Percentiles rank a stretch among this genome's conserved stretches.
phyloP scores from a whole-genome alignment of 2,329 filamentous ascomycete species.

The Cercospora zeae-maydis region DNA sequence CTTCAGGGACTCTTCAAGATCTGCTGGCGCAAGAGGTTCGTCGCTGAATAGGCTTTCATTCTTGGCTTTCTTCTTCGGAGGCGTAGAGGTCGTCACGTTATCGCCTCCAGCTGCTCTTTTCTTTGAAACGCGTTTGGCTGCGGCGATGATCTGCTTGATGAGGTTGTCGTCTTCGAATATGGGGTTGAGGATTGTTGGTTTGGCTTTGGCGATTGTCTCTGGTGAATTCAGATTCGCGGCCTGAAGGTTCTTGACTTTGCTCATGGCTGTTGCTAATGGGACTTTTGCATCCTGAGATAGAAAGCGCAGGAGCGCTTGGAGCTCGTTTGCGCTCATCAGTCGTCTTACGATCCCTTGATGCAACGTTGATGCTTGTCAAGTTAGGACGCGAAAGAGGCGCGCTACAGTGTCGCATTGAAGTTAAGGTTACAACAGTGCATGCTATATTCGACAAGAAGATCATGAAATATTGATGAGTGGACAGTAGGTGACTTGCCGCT shows the following conservation, averaged over 20 bases:
- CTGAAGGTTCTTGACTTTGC: constrained; percentile 54
- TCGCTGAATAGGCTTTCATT: constrained; percentile 32
- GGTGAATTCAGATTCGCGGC: constrained; percentile 45
- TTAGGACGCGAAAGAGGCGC: neutral
- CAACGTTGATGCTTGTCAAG: neutral
- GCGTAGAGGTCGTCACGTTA: constrained; percentile 26
- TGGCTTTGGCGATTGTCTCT: constrained; percentile 49
- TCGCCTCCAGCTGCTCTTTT: constrained; percentile 49
- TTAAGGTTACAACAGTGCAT: neutral
- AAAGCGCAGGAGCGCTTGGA: constrained; percentile 51
- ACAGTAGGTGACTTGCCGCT: neutral
- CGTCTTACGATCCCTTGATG: neutral
- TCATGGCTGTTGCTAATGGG: constrained; percentile 53
- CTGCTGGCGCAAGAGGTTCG: constrained; percentile 44
- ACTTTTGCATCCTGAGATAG: constrained; percentile 57
- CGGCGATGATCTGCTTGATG: constrained; percentile 55
- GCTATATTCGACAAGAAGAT: neutral
- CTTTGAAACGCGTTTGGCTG: constrained; percentile 55
- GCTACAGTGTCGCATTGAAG: neutral
- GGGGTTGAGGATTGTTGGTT: constrained; percentile 42
- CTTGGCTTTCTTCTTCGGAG: constrained; percentile 38
- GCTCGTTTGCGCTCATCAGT: constrained; percentile 24
- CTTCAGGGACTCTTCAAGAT: constrained; percentile 60
- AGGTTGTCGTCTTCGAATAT: constrained; percentile 53
- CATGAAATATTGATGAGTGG: neutral